phyloP scores from a whole-genome alignment of 495 filamentous ascomycete species.

The Penicillium maclennaniae region DNA sequence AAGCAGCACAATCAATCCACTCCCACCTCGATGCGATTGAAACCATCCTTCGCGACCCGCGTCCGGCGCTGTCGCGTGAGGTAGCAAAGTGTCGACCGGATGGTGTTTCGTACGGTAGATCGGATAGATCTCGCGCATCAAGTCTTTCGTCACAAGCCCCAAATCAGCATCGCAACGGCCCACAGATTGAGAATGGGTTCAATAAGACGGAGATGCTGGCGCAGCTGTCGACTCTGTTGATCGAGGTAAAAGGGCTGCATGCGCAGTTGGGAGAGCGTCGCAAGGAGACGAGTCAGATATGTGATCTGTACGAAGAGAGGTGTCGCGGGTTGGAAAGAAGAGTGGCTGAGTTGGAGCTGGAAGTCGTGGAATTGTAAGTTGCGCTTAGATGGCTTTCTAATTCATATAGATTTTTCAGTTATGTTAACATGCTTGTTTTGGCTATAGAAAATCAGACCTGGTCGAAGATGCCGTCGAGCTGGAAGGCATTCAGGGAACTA shows the following conservation, averaged over 20 bases:
- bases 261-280: slow-evolving; percentile 27
- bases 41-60: slow-evolving; percentile 25
- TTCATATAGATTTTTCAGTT: not conserved
- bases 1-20: slow-evolving; percentile 22
- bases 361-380: slow-evolving; percentile 34
- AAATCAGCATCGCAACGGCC: not conserved
- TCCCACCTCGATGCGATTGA: slow-evolving; percentile 33
- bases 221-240: slow-evolving; percentile 22
- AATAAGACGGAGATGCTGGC: slow-evolving; percentile 8
- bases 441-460: slow-evolving; percentile 29
- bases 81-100: slow-evolving; percentile 2
- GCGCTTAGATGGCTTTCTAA: not conserved
- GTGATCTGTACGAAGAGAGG: slow-evolving; percentile 28
- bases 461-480: slow-evolving; percentile 32
- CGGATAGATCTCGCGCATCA: not conserved
- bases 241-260: slow-evolving; percentile 27
- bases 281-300: slow-evolving; percentile 32
- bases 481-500: slow-evolving; percentile 36
- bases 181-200: not conserved
- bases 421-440: not conserved
- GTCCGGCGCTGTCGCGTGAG: slow-evolving; percentile 18
- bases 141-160: not conserved
- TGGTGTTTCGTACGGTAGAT: not conserved
- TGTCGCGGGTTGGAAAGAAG: slow-evolving; percentile 22
- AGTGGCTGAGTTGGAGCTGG: slow-evolving; percentile 29